A percentile compares a stretch with the other conserved stretches of the same genome.
Evolutionary conservation across 2,329 filamentous ascomycete species (phyloP).

Genomic region (Myriosclerotinia duriaeana): DNA sequence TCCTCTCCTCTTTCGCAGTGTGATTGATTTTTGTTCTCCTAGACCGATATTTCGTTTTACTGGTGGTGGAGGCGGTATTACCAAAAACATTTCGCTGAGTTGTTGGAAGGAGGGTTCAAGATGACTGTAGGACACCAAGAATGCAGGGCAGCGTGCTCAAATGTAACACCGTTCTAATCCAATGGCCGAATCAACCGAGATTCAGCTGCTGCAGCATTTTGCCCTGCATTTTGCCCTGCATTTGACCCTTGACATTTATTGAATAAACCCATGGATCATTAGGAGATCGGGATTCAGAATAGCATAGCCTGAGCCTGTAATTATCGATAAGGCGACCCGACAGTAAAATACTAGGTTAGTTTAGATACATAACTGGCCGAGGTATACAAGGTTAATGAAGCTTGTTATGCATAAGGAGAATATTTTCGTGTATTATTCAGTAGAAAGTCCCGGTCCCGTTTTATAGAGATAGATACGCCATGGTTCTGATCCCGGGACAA

Average conservation of each 20-base stretch:
- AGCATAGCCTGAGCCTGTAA: background rate
- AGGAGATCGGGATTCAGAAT: background rate
- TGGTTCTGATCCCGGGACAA: background rate
- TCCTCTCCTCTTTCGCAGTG: constrained; percentile 12
- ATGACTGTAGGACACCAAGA: background rate
- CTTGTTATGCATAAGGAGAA: background rate
- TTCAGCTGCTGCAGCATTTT: background rate
- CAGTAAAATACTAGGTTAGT: background rate
- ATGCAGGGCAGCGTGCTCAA: background rate
- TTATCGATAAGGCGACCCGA: background rate
- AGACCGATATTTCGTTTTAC: background rate
- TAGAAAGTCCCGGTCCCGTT: background rate
- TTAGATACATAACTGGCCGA: too few species aligned
- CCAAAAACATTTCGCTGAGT: constrained; percentile 14
- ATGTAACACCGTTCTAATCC: background rate
- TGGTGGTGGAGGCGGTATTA: constrained; percentile 3
- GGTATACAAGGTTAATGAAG: background rate
- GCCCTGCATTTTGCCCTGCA: background rate
- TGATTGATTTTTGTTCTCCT: background rate
- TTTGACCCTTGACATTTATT: background rate
- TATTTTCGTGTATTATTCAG: background rate
- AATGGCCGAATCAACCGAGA: background rate
- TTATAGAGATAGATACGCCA: background rate
- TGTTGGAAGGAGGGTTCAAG: constrained; percentile 1
- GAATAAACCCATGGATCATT: background rate